phyloP scores from a whole-genome alignment of 176 grass and related monocot species.

The Ensete ventricosum region DNA sequence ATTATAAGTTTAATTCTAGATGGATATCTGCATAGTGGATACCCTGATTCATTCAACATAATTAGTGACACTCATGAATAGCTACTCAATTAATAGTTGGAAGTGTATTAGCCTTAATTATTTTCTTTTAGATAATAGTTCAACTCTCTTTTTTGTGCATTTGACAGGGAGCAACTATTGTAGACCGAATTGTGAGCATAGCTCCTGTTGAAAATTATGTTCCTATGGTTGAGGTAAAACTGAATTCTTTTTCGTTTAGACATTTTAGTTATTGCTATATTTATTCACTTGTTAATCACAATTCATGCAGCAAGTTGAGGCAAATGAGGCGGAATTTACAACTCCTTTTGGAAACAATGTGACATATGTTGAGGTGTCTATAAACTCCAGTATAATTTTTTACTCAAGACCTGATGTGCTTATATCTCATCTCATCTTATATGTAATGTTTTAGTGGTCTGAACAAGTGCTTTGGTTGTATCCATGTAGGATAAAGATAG shows the following conservation, averaged over 20 bases:
- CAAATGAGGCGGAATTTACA: not conserved
- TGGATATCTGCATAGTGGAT: too few relatives aligned
- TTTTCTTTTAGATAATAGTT: not conserved
- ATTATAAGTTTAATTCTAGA: too few relatives aligned
- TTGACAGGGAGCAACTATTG: conserved; percentile 5
- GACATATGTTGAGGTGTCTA: conserved; percentile 6
- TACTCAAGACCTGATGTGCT: not conserved
- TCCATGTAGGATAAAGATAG: conserved; percentile 46
- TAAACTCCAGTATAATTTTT: conserved; percentile 9
- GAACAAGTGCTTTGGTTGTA: not conserved
- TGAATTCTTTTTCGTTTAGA: not conserved
- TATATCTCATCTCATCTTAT: not conserved
- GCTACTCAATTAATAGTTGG: not conserved
- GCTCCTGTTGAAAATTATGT: conserved; percentile 5
- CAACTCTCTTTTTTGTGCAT: not conserved
- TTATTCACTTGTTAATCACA: not conserved
- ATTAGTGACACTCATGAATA: not conserved
- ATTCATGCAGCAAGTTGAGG: not conserved
- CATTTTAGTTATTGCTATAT: not conserved
- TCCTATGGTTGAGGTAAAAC: not conserved
- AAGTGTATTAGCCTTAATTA: not conserved
- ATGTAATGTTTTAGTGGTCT: not conserved
- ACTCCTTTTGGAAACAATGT: not conserved
- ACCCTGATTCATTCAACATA: not conserved
- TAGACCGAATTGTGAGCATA: conserved; percentile 5